These are phyloP conservation scores for Macrocystidia cucumis DNA, from an alignment of 1,284 basidiomycete species.

Conservation along the genomic window DNA sequence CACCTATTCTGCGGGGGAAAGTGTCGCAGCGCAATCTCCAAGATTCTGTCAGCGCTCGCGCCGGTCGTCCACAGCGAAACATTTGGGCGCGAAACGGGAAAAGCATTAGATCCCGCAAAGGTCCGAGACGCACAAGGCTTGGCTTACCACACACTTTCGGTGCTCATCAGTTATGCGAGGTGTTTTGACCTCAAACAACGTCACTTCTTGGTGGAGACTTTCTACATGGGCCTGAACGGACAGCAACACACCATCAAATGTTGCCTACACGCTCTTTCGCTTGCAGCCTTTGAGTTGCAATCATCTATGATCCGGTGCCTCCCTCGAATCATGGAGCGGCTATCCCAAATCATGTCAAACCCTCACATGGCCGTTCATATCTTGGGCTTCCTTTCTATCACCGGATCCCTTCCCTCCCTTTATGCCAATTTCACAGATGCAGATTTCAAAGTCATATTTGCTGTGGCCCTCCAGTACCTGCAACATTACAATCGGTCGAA, in stretches of 20 bases:
- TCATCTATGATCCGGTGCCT: constrained; percentile 79
- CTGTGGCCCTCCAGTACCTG: constrained; percentile 92
- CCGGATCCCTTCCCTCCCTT: constrained; percentile 71
- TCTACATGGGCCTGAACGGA: constrained; percentile 76
- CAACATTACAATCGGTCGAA: constrained; percentile 81
- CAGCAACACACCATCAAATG: constrained; percentile 83
- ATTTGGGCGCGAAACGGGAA: constrained; percentile 54
- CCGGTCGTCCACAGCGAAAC: constrained; percentile 55
- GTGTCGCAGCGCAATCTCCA: constrained; percentile 58
- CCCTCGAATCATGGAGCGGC: constrained; percentile 78
- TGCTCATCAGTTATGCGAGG: constrained; percentile 83
- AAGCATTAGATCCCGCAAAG: constrained; percentile 60
- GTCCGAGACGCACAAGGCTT: constrained; percentile 83
- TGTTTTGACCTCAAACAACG: constrained; percentile 69
- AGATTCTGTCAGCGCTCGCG: constrained; percentile 59
- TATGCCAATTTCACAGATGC: constrained; percentile 92
- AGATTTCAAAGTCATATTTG: constrained; percentile 94
- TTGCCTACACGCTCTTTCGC: constrained; percentile 85
- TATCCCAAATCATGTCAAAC: constrained; percentile 93
- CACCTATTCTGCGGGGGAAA: constrained; percentile 93
- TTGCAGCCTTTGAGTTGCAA: constrained; percentile 87
- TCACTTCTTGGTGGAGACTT: constrained; percentile 77
- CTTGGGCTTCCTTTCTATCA: constrained; percentile 85
- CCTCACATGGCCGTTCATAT: constrained; percentile 94
- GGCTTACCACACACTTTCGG: constrained; percentile 83